Conservation (phyloP, 176 grass and related monocot genomes). For the Hordeum marinum region DNA sequence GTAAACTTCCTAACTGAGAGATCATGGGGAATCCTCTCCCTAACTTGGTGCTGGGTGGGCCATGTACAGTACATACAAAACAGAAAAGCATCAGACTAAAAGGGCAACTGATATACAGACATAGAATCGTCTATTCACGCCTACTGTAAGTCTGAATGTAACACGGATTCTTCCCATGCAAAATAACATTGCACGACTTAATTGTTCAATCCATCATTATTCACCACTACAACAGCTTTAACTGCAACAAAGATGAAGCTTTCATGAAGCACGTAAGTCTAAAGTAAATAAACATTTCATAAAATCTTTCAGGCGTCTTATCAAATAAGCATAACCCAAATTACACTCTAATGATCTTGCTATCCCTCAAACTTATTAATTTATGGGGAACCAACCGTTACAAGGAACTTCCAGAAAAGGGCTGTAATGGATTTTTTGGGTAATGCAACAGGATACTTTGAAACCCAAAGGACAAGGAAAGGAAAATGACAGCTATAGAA, state of each 20-base stretch:
- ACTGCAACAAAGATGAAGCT: constrained; percentile 1
- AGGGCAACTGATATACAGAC: neutral
- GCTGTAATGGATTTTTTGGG: constrained; percentile 19
- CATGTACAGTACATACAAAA: neutral
- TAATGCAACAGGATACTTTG: constrained; percentile 18
- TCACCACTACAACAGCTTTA: neutral
- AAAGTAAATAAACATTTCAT: neutral
- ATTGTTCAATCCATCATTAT: constrained; percentile 21
- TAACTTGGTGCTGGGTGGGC: neutral
- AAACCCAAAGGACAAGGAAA: neutral
- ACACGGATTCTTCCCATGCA: neutral
- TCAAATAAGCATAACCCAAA: neutral
- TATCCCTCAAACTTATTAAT: neutral
- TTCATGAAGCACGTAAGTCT: neutral
- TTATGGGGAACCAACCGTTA: neutral
- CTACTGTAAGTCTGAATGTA: constrained; percentile 7
- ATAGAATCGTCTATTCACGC: neutral
- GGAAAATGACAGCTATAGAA: constrained; percentile 11
- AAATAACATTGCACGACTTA: constrained; percentile 16
- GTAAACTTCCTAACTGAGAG: neutral
- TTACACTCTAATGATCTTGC: neutral
- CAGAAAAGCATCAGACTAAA: constrained; percentile 9
- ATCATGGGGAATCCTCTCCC: neutral
- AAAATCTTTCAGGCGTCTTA: neutral
- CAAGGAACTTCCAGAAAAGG: constrained; percentile 19